Conservation (phyloP, 306 rosid species). For the Casuarina cunninghamiana region DNA sequence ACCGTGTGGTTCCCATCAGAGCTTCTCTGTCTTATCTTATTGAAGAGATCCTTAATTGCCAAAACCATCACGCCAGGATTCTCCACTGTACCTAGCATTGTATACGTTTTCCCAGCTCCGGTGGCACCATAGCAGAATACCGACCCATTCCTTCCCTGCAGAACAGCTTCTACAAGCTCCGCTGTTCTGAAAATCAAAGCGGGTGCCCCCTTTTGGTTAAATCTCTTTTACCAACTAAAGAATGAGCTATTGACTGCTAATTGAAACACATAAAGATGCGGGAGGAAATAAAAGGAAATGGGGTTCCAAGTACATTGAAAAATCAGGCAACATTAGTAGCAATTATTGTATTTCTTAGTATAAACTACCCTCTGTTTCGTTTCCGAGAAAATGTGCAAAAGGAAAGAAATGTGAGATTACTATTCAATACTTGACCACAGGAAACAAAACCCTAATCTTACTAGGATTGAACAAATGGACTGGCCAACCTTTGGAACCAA, state of each 20-base stretch:
- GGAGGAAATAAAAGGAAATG: neutral
- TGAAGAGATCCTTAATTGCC: constrained; percentile 92
- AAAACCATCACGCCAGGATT: constrained; percentile 98
- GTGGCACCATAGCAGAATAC: constrained; percentile 98
- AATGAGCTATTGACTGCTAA: neutral
- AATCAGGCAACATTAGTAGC: neutral
- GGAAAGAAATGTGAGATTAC: neutral
- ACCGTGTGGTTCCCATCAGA: constrained; percentile 85
- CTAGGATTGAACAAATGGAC: neutral
- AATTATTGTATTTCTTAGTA: neutral
- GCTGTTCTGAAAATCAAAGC: constrained; percentile 59
- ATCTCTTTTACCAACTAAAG: neutral
- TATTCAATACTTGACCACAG: neutral
- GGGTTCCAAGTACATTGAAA: neutral
- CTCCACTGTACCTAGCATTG: constrained; percentile 92
- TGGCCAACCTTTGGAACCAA: too few relatives aligned
- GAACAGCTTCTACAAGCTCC: constrained; percentile 89
- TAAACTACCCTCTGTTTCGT: constrained; percentile 2
- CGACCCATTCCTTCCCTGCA: constrained; percentile 95
- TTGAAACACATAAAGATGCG: neutral
- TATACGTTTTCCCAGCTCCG: constrained; percentile 95
- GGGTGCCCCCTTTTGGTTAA: neutral
- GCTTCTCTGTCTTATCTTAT: constrained; percentile 83
- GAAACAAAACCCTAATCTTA: neutral
- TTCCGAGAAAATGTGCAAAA: constrained; percentile 2